phyloP scores from a whole-genome alignment of 345 rosid genomes.

The Gossypium australe region DNA sequence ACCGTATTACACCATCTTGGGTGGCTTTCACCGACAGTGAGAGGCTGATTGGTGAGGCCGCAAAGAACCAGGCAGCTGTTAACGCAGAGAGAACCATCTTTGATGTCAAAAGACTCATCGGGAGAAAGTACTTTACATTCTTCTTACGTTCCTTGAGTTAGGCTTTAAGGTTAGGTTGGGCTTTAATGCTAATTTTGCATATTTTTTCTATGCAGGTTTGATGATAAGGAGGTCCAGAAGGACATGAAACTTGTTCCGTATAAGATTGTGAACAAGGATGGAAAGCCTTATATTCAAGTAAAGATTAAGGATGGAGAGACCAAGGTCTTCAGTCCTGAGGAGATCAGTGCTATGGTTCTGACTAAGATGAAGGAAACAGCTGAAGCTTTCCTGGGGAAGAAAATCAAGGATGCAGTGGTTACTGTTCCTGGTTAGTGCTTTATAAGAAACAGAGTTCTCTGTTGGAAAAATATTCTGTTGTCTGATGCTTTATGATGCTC shows the following conservation, averaged over 20 bases:
- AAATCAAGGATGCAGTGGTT: conserved; percentile 95
- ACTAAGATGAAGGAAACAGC: conserved; percentile 98
- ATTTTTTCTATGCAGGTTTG: conserved; percentile 41
- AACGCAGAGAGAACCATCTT: conserved; percentile 83
- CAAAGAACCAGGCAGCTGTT: conserved; percentile 93
- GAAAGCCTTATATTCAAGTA: conserved; percentile 92
- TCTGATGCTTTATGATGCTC: background rate
- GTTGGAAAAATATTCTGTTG: background rate
- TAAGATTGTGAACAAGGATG: conserved; percentile 87
- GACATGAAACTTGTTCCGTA: conserved; percentile 91
- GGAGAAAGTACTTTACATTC: conserved; percentile 60
- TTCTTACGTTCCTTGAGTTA: background rate
- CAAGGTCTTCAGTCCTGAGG: conserved; percentile 94
- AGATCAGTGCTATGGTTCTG: conserved; percentile 86
- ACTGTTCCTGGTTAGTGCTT: conserved; percentile 83
- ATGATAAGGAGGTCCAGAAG: conserved; percentile 87
- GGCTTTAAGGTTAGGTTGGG: too few species aligned
- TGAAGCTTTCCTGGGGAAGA: conserved; percentile 96
- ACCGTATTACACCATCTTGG: conserved; percentile 98
- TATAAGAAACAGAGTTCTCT: background rate
- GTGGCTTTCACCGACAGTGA: conserved; percentile 90
- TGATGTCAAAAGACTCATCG: conserved; percentile 91
- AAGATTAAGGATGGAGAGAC: conserved; percentile 89
- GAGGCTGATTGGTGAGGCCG: conserved; percentile 96
- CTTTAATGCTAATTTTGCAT: too few species aligned